These are phyloP conservation scores for Elaeagnus macrophylla DNA, from an alignment of 306 rosid species.

Conservation along the genomic window DNA sequence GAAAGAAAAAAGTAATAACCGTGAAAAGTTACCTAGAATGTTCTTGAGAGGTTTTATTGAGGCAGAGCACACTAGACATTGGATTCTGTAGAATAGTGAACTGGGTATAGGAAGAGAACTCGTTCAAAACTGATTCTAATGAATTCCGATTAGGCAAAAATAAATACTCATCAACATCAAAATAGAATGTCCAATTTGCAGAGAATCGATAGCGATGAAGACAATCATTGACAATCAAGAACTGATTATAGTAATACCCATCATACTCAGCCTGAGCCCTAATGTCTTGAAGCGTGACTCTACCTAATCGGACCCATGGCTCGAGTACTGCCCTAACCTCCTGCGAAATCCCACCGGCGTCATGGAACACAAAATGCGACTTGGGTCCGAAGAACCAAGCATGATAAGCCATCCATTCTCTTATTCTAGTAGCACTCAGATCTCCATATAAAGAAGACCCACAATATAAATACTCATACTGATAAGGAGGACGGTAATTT, in stretches of 20 bases:
- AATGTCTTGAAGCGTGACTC: conserved; percentile 28
- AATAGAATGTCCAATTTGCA: conserved; percentile 35
- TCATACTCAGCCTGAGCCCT: conserved; percentile 30
- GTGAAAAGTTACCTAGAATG: conserved; percentile 13
- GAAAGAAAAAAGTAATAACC: too few species aligned
- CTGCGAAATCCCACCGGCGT: conserved; percentile 28
- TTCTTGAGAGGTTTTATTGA: conserved; percentile 24
- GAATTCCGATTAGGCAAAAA: conserved; percentile 24
- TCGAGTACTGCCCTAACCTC: conserved; percentile 31
- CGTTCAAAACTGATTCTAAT: conserved; percentile 25
- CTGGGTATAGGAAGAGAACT: conserved; percentile 25
- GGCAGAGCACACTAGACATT: conserved; percentile 30
- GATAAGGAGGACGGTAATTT: conserved; percentile 20
- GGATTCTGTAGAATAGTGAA: conserved; percentile 36
- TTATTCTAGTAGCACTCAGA: conserved; percentile 26
- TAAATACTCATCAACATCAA: conserved; percentile 38
- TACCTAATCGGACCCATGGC: conserved; percentile 31
- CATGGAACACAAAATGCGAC: conserved; percentile 8
- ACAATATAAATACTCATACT: conserved; percentile 30
- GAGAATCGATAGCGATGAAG: conserved; percentile 25
- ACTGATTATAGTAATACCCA: conserved; percentile 21
- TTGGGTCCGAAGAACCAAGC: conserved; percentile 7
- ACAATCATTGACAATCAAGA: conserved; percentile 18
- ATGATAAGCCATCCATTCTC: conserved; percentile 40
- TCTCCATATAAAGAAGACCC: conserved; percentile 32